Evolutionary conservation across 2,329 filamentous ascomycete genomes (phyloP).

Genomic region (Aspergillus phoenicis): DNA sequence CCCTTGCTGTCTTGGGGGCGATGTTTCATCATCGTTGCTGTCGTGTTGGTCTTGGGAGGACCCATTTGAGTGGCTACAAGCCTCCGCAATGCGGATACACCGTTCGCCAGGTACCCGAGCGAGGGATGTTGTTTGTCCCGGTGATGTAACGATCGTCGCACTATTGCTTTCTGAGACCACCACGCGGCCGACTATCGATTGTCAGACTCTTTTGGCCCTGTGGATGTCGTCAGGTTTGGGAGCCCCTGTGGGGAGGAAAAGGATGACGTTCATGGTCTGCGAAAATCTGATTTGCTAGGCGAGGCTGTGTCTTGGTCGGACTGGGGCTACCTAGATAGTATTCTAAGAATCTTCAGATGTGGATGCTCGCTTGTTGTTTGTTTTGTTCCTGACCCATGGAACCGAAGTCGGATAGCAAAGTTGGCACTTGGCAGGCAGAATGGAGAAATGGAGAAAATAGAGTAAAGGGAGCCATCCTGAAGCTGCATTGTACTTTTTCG

Average conservation of each 20-base stretch:
- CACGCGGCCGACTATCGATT: slow-evolving; percentile 17
- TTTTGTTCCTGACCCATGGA: background rate
- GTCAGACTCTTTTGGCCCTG: background rate
- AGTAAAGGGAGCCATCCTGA: background rate
- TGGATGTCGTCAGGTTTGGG: too few species aligned
- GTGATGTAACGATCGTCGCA: slow-evolving; percentile 24
- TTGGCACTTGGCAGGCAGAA: background rate
- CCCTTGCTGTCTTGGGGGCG: slow-evolving; percentile 16
- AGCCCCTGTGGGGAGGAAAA: background rate
- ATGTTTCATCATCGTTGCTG: slow-evolving; percentile 11
- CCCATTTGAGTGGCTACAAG: background rate
- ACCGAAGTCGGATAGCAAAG: background rate
- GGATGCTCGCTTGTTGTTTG: background rate
- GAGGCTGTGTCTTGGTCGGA: background rate
- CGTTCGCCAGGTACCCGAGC: background rate
- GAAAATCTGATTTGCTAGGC: background rate
- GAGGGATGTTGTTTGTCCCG: background rate
- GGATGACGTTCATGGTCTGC: background rate
- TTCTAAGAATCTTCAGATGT: background rate
- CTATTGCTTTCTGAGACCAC: slow-evolving; percentile 25
- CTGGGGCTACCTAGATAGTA: background rate
- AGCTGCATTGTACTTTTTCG: background rate
- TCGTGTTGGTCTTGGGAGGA: background rate
- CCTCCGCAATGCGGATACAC: background rate
- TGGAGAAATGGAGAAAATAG: background rate